A percentile compares a stretch with the other conserved stretches of the same genome.
These are phyloP conservation scores for Toxoplasma gondii DNA, from an alignment of 169 alveolate genomes.

Conservation along the genomic window DNA sequence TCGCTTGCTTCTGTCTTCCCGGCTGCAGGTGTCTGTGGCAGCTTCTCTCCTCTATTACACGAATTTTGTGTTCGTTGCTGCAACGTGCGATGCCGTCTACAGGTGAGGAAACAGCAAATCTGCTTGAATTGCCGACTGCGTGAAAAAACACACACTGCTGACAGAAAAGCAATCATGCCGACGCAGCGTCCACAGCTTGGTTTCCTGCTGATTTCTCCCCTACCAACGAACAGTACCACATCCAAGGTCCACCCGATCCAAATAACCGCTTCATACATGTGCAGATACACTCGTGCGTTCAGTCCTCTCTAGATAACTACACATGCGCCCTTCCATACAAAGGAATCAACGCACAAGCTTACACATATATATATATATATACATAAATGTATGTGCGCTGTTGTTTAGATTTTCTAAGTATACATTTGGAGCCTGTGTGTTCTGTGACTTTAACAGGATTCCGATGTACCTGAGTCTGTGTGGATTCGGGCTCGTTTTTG, in stretches of 20 bases:
- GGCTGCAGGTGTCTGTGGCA: neutral
- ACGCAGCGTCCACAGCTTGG: neutral
- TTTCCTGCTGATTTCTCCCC: neutral
- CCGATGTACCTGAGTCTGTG: conserved; percentile 2
- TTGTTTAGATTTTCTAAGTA: no score
- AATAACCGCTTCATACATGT: no score
- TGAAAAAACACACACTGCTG: neutral
- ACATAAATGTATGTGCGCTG: no score
- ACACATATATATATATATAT: no score
- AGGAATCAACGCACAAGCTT: no score
- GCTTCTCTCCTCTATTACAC: neutral
- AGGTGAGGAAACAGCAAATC: neutral
- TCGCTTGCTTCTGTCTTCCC: neutral
- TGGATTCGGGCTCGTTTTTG: neutral
- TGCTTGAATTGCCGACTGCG: neutral
- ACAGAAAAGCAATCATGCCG: neutral
- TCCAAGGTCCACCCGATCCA: no score
- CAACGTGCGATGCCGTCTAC: neutral
- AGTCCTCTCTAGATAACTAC: no score
- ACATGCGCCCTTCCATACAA: no score
- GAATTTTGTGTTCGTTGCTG: neutral
- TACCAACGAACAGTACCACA: no score
- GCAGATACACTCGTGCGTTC: no score
- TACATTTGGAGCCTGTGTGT: no score
- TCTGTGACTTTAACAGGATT: neutral